phyloP scores from a whole-genome alignment of 2,329 filamentous ascomycete species.

The Fusarium pseudoanthophilum region DNA sequence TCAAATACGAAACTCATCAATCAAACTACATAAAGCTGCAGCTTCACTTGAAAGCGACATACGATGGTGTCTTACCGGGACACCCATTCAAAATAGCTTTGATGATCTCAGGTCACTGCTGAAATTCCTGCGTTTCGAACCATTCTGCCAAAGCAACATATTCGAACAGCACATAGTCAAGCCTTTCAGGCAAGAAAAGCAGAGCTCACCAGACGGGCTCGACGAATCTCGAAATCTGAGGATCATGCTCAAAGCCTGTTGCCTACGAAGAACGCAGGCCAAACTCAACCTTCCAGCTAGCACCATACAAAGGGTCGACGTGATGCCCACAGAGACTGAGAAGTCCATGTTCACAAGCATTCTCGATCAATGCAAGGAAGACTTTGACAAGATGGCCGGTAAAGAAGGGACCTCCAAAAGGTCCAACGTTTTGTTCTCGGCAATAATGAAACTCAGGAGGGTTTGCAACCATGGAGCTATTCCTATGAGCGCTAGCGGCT shows the following conservation, averaged over 20 bases:
- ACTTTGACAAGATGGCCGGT: background rate
- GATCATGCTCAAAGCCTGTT: background rate
- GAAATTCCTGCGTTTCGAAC: background rate
- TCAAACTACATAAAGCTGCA: accelerated
- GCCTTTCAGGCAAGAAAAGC: background rate
- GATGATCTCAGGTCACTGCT: background rate
- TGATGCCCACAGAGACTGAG: background rate
- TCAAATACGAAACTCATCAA: background rate
- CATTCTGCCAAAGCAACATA: accelerated
- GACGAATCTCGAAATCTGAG: background rate
- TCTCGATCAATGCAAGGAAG: background rate
- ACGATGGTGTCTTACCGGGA: background rate
- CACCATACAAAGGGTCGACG: accelerated
- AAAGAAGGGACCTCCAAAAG: background rate
- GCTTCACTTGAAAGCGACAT: accelerated
- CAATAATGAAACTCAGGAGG: constrained; percentile 9
- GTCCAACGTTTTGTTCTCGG: background rate
- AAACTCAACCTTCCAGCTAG: accelerated
- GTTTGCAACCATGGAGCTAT: constrained; percentile 5
- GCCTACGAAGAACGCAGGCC: background rate
- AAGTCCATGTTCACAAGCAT: accelerated
- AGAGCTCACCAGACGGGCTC: too few species aligned
- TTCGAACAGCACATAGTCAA: background rate
- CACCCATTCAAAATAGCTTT: background rate
- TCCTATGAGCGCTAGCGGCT: accelerated